Evolutionary conservation across 2,329 filamentous ascomycete genomes (phyloP), one percentile per base, ranked within the genome.

Genomic region (Pyrenophora tritici-repentis): DNA sequence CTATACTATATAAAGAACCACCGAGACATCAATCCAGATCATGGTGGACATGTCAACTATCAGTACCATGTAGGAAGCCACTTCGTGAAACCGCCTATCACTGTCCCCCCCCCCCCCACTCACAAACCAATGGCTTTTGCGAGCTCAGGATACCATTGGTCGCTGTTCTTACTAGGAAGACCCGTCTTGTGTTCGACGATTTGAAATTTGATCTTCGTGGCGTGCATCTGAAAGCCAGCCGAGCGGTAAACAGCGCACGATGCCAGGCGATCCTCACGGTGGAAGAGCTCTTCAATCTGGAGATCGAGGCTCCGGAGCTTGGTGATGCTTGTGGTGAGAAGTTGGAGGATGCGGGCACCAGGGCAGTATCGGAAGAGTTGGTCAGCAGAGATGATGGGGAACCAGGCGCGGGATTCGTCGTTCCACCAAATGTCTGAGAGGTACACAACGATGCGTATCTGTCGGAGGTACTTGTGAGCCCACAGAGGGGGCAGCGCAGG

Each of bases 311-410:
- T 16, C 10, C 33, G 16, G 3, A 64, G 43, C 8, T 35, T 42
- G 4, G 18, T 43, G 18, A 45, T 29, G 10, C 41, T 9, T 10
- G 38, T 14, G 5, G 55, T 56, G 29, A 64, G 50, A 10, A 29
- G n/a, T 3, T 17, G 39, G 4, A 64, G 49, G 4, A 49, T 29
- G 16, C 48, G 52, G 4, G 58, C 59, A 14, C 48, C 51, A 6
- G 50, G 52, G 24, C 47, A 61, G 50, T 43, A 39, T 3, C 18
- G 17, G n/a, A 52, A 20, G 24, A 62, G 44, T 14, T 64, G 42
- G 1, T 18, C 2, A 10, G 24, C 33, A 9, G 40, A 53, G 29
- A 29, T 29, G 42, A 62, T 18, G 22, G 10, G 6, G 6, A 2
- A n/a, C 24, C 29, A 10, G 29, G 13, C 31, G 20, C 22, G 34